Evolutionary conservation across 805 yeast genomes (phyloP).

Genomic region (Lipomyces japonicus): DNA sequence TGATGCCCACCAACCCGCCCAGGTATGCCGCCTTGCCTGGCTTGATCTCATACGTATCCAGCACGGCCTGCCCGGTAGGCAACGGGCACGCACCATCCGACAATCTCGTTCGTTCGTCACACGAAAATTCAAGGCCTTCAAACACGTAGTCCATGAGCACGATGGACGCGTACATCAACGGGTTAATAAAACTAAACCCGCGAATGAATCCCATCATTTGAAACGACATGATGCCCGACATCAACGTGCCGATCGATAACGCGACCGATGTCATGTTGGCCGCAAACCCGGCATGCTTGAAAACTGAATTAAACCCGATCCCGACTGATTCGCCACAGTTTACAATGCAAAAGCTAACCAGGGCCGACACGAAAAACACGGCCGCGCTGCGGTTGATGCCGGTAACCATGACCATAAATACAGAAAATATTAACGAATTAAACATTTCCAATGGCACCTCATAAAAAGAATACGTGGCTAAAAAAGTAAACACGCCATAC

Average conservation of each 20-base stretch:
- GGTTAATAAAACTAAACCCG: conserved; percentile 73
- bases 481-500: conserved; percentile 63
- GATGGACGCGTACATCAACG: conserved; percentile 55
- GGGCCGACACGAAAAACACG: conserved; percentile 63
- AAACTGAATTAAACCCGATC: conserved; percentile 68
- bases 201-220: conserved; percentile 65
- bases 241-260: conserved; percentile 66
- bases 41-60: conserved; percentile 49
- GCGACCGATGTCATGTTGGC: conserved; percentile 65
- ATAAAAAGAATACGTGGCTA: conserved; percentile 52
- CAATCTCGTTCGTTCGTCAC: conserved; percentile 41
- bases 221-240: conserved; percentile 82
- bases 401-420: conserved; percentile 61
- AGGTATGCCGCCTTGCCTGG: conserved; percentile 24
- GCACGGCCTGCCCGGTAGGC: conserved; percentile 53
- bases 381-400: conserved; percentile 68
- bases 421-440: conserved; percentile 55
- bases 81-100: conserved; percentile 46
- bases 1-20: conserved; percentile 31
- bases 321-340: conserved; percentile 85
- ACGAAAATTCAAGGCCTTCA: conserved; percentile 48
- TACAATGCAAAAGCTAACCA: conserved; percentile 51
- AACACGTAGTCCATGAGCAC: conserved; percentile 42
- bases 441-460: conserved; percentile 68
- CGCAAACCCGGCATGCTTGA: conserved; percentile 75